Evolutionary conservation across 2,329 filamentous ascomycete genomes (phyloP).

Genomic region (Rosellinia necatrix): DNA sequence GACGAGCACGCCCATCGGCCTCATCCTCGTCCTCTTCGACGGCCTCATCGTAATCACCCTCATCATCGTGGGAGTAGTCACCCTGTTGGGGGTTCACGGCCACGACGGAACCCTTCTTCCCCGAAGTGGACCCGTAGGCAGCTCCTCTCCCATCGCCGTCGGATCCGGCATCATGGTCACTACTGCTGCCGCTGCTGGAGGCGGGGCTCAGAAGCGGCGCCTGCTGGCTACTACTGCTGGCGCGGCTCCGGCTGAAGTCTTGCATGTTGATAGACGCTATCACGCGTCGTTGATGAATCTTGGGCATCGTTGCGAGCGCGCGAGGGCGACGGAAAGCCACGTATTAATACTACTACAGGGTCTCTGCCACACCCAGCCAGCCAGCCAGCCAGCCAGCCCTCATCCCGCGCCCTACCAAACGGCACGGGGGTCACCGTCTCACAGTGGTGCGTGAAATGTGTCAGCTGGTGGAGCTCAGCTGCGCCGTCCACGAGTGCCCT

Average conservation of each 20-base stretch:
- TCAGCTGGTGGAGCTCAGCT: constrained; percentile 21
- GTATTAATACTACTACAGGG: neutral
- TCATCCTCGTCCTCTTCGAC: constrained; percentile 14
- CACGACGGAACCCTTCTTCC: constrained; percentile 29
- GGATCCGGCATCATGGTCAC: constrained; percentile 17
- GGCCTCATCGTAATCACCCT: constrained; percentile 12
- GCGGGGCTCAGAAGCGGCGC: constrained; percentile 33
- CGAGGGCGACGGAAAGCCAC: too few relatives aligned
- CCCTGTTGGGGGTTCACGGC: constrained; percentile 19
- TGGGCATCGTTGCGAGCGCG: too few relatives aligned
- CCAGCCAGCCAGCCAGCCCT: too few relatives aligned
- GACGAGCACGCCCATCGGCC: constrained; percentile 12
- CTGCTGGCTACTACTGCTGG: constrained; percentile 27
- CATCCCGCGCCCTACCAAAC: neutral
- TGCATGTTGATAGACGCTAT: constrained; percentile 33
- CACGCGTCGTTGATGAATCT: constrained; percentile 33
- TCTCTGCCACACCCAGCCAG: too few relatives aligned
- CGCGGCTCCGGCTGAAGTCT: constrained; percentile 23
- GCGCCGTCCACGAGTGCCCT: neutral
- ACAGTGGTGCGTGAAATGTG: constrained; percentile 28
- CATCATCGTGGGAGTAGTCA: constrained; percentile 6
- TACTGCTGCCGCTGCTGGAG: constrained; percentile 26
- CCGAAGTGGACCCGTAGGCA: constrained; percentile 37
- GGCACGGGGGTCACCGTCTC: constrained; percentile 3
- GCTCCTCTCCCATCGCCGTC: constrained; percentile 21